These are phyloP conservation scores for Populus hybrid DNA, from an alignment of 441 rosid species.

Conservation along the genomic window DNA sequence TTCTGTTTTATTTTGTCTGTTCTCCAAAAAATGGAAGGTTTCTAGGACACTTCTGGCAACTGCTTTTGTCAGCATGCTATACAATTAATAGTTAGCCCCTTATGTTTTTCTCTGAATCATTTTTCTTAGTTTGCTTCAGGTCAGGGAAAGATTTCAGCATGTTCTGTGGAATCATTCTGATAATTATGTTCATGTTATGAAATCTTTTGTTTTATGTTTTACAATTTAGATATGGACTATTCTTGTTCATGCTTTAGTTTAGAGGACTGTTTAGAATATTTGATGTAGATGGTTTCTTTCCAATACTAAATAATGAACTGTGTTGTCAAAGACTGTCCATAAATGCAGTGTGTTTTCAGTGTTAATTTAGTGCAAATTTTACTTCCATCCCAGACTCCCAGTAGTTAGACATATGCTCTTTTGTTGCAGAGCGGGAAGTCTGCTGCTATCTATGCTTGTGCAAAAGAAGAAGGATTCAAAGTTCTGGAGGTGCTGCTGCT, in stretches of 20 bases:
- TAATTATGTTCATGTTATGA: neutral
- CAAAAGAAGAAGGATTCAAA: slow-evolving; percentile 60
- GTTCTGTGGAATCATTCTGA: neutral
- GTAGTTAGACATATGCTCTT: slow-evolving; percentile 3
- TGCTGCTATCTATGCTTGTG: slow-evolving; percentile 91
- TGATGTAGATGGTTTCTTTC: neutral
- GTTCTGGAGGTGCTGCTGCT: neutral
- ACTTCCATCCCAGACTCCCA: neutral
- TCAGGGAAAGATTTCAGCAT: neutral
- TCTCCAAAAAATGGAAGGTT: neutral
- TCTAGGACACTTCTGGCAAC: neutral
- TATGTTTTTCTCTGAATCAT: neutral
- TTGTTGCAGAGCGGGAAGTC: slow-evolving; percentile 92
- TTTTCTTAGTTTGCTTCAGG: neutral
- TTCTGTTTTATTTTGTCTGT: too few species aligned
- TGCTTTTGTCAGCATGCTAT: neutral
- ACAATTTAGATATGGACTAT: neutral
- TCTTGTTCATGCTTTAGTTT: neutral
- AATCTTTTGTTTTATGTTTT: neutral
- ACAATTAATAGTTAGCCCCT: neutral
- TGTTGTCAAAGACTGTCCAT: neutral
- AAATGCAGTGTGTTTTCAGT: neutral
- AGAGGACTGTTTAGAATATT: neutral
- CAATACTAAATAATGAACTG: neutral
- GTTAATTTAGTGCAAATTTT: slow-evolving; percentile 7